Conservation (phyloP, 176 grass and related monocot species). For the Cenchrus purpureus region DNA sequence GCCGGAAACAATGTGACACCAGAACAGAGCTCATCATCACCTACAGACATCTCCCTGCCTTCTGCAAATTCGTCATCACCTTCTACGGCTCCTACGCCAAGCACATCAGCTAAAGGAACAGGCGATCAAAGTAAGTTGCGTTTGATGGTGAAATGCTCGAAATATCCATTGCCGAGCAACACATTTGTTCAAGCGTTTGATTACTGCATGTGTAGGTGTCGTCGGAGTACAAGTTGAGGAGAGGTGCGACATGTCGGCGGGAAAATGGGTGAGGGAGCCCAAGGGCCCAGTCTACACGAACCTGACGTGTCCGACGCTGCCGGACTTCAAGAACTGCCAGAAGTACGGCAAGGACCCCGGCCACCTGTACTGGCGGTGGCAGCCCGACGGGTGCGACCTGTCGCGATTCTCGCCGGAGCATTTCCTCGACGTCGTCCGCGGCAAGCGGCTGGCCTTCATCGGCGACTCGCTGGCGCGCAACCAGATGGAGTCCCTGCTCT, state of each 20-base stretch:
- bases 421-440: conserved; percentile 53
- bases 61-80: neutral
- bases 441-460: conserved; percentile 69
- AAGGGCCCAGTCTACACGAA: conserved; percentile 55
- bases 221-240: conserved; percentile 9
- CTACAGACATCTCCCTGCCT: conserved; percentile 33
- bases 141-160: neutral
- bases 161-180: neutral
- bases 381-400: conserved; percentile 57
- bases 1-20: neutral
- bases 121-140: neutral
- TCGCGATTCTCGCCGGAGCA: conserved; percentile 54
- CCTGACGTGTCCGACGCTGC: conserved; percentile 55
- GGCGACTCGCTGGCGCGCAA: conserved; percentile 82
- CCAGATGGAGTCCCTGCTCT: conserved; percentile 71
- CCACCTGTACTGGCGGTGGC: conserved; percentile 74
- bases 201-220: neutral
- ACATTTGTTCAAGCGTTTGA: neutral
- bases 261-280: conserved; percentile 71
- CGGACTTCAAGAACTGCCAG: conserved; percentile 72
- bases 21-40: neutral
- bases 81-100: neutral
- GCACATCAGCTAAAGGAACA: neutral
- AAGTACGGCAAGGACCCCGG: conserved; percentile 68
- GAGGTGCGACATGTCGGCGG: conserved; percentile 55